phyloP scores from a whole-genome alignment of 306 rosid species.

The Corylus avellana region DNA sequence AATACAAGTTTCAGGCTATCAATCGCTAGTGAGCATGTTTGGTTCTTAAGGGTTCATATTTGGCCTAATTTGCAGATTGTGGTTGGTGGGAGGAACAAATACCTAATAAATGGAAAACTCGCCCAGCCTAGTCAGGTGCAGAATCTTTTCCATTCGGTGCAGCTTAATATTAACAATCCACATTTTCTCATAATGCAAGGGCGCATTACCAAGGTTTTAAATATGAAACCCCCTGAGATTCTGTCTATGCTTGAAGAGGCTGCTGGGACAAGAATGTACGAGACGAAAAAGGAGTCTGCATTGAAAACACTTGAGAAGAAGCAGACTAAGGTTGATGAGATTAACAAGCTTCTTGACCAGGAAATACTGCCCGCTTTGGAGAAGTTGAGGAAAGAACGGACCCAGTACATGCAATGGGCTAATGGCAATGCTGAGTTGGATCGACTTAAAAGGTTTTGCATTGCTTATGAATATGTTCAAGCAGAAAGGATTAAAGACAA shows the following conservation, averaged over 20 bases:
- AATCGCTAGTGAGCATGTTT: not conserved
- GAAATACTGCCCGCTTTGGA: slow-evolving; percentile 98
- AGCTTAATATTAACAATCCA: slow-evolving; percentile 94
- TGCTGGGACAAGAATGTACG: slow-evolving; percentile 98
- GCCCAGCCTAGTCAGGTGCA: slow-evolving; percentile 98
- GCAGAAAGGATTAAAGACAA: slow-evolving; percentile 74
- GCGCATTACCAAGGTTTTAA: slow-evolving; percentile 93
- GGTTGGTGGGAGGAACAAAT: slow-evolving; percentile 96
- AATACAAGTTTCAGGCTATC: not conserved
- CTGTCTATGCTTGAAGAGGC: slow-evolving; percentile 99
- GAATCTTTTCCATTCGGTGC: slow-evolving; percentile 96
- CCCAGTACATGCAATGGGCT: slow-evolving; percentile 97
- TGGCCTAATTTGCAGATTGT: slow-evolving; percentile 68
- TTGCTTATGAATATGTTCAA: slow-evolving; percentile 78
- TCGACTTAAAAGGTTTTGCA: slow-evolving; percentile 80
- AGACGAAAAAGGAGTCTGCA: slow-evolving; percentile 94
- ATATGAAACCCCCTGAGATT: slow-evolving; percentile 97
- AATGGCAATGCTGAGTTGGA: slow-evolving; percentile 95
- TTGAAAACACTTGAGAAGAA: slow-evolving; percentile 98
- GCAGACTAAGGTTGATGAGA: slow-evolving; percentile 96
- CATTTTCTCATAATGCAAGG: slow-evolving; percentile 99
- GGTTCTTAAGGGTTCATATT: slow-evolving; percentile 5
- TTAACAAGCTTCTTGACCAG: slow-evolving; percentile 91
- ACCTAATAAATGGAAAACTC: slow-evolving; percentile 92
- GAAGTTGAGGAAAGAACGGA: slow-evolving; percentile 90